Base-by-base conservation (phyloP, 495 filamentous ascomycete species). In the Talaromyces adpressus region DNA sequence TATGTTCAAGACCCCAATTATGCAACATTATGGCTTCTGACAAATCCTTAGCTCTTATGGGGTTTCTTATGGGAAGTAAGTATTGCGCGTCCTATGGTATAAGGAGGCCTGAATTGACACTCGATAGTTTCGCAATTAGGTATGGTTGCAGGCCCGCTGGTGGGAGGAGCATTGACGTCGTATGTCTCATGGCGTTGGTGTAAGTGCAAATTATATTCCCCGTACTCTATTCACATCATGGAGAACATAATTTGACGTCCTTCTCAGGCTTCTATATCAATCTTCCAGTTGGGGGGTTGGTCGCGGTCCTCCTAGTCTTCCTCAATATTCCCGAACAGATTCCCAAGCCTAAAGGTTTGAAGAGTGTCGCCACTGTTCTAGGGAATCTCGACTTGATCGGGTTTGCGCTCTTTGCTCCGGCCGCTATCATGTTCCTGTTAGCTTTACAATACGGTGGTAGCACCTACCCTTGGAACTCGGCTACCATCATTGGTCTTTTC, bases 401-500 rank as follows among this genome's bases (percentile, higher is more conserved):
- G 16, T 77, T 78, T 58, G 57, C 65, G 0, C 49, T 79, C 1
- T 71, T 86, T 45, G 73, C 75, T 8, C 72, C 81, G 6, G 69
- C 81, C 0, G 72, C 78, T 23, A 73, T 81, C 32, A 75, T 76
- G 69, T 67, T 83, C 4, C 69, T 86, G 0, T 65, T 85, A 8
- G 83, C 78, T 1, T 69, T 86, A 14, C 78, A 86, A 66, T 85
- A 76, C 63, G 84, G 81, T 18, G 84, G 83, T 6, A 76, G 73
- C 11, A 66, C 70, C 18, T 79, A 80, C 64, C 62, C 75, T 0
- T 86, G 84, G 84, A 73, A 71, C 27, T 77, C 72, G 5, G 62
- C 79, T 1, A 69, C 66, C 3, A 51, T 70, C 12, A 65, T 70
- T n/a, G 64, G 62, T 16, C 54, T 79, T 8, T 76, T 83, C 57